Conservation (phyloP, 2,329 filamentous ascomycete genomes). For the Fusarium protoensiforme region DNA sequence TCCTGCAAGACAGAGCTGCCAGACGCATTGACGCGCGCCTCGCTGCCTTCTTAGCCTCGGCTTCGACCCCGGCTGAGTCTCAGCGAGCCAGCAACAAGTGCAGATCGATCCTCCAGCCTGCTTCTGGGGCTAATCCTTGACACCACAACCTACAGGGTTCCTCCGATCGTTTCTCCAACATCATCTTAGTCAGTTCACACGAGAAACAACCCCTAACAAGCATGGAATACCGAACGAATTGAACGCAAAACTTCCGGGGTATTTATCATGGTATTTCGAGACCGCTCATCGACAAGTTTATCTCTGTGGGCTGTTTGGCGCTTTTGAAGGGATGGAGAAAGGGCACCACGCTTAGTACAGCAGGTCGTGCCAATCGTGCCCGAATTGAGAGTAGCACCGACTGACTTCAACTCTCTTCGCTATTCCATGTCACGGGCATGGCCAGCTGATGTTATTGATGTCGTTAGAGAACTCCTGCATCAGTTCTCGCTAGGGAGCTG, state of each 20-base stretch:
- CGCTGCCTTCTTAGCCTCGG: neutral
- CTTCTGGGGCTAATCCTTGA: neutral
- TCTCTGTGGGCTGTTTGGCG: neutral
- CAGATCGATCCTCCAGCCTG: neutral
- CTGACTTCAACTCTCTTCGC: neutral
- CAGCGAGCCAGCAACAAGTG: neutral
- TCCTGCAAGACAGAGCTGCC: slow-evolving; percentile 2
- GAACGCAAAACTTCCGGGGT: neutral
- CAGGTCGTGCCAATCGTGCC: neutral
- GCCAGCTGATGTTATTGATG: neutral
- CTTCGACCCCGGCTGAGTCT: neutral
- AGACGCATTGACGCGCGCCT: neutral
- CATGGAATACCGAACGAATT: neutral
- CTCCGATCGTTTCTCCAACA: neutral
- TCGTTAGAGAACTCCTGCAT: neutral
- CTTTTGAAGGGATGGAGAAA: neutral
- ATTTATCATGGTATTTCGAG: neutral
- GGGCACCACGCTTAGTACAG: neutral
- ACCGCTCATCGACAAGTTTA: neutral
- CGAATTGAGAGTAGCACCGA: neutral
- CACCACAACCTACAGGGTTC: neutral
- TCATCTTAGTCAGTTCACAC: neutral
- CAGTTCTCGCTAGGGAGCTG: neutral
- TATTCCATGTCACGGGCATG: neutral
- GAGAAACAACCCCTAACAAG: neutral